Conservation (phyloP, 345 rosid genomes). For the Hypericum androsaemum region DNA sequence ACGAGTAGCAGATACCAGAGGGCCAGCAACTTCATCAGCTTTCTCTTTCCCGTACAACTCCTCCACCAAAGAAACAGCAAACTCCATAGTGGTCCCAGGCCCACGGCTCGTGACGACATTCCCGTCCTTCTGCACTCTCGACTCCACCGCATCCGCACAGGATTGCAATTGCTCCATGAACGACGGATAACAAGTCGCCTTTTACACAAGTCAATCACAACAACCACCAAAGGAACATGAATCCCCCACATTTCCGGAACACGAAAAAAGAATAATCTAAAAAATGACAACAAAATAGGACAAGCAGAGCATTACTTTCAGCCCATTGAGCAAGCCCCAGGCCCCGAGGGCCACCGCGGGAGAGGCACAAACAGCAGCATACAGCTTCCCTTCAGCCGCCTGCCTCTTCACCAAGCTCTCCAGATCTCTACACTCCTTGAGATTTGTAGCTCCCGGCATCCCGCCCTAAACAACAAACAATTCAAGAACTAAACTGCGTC, state of each 20-base stretch:
- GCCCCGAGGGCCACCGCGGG: constrained; percentile 76
- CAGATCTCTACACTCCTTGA: constrained; percentile 51
- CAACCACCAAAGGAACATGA: not conserved
- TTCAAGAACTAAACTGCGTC: not conserved
- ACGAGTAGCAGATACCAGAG: constrained; percentile 43
- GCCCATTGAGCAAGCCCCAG: constrained; percentile 83
- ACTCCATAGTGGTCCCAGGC: constrained; percentile 90
- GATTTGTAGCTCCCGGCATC: constrained; percentile 72
- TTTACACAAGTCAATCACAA: constrained; percentile 1
- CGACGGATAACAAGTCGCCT: constrained; percentile 86
- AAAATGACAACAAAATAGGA: not conserved
- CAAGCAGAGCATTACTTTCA: constrained; percentile 35
- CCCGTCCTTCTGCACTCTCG: constrained; percentile 80
- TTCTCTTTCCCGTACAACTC: constrained; percentile 70
- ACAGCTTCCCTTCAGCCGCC: constrained; percentile 56
- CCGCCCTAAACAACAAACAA: constrained; percentile 48
- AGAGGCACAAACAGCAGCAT: constrained; percentile 82
- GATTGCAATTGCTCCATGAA: constrained; percentile 74
- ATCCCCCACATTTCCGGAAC: not conserved
- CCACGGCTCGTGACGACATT: constrained; percentile 69
- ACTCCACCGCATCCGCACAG: constrained; percentile 56
- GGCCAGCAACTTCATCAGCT: constrained; percentile 59
- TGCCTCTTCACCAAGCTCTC: constrained; percentile 74
- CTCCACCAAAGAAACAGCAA: constrained; percentile 57
- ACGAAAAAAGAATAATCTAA: not conserved